Percentiles rank a stretch among this genome's conserved stretches.
Conservation (phyloP, 352 stramenopile genomes). For the Pythium plurisporium region DNA sequence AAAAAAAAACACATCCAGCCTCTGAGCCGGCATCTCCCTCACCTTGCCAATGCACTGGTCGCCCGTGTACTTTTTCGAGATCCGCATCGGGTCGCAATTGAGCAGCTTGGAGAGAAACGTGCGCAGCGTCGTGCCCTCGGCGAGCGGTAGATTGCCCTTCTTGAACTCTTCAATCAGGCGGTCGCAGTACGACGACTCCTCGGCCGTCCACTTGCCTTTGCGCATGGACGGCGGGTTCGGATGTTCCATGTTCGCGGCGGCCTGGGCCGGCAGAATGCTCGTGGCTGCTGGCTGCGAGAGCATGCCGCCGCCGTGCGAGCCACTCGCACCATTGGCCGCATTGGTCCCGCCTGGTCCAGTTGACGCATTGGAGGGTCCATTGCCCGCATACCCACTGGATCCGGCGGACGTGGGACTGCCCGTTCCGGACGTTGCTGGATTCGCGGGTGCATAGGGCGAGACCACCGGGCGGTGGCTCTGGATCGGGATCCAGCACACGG, state of each 20-base stretch:
- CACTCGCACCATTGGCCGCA: background rate
- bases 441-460: constrained; percentile 18
- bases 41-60: constrained; percentile 98
- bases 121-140: constrained; percentile 95
- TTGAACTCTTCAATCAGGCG: constrained; percentile 97
- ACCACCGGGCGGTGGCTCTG: constrained; percentile 54
- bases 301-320: constrained; percentile 10
- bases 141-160: constrained; percentile 94
- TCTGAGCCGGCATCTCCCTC: no score
- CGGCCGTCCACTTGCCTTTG: constrained; percentile 95
- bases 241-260: constrained; percentile 26
- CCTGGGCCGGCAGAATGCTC: constrained; percentile 25
- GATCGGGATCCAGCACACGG: constrained; percentile 68
- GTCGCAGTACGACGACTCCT: constrained; percentile 97
- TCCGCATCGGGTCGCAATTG: constrained; percentile 99
- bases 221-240: constrained; percentile 55
- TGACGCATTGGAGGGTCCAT: no score
- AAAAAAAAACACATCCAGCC: no score
- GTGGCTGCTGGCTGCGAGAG: constrained; percentile 18
- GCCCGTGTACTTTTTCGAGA: constrained; percentile 99
- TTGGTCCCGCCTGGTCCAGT: background rate
- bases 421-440: background rate
- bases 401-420: background rate
- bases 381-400: background rate
- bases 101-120: constrained; percentile 97